These are phyloP conservation scores for Cyclaneusma minus DNA, from an alignment of 2,329 filamentous ascomycete genomes.

Conservation along the genomic window DNA sequence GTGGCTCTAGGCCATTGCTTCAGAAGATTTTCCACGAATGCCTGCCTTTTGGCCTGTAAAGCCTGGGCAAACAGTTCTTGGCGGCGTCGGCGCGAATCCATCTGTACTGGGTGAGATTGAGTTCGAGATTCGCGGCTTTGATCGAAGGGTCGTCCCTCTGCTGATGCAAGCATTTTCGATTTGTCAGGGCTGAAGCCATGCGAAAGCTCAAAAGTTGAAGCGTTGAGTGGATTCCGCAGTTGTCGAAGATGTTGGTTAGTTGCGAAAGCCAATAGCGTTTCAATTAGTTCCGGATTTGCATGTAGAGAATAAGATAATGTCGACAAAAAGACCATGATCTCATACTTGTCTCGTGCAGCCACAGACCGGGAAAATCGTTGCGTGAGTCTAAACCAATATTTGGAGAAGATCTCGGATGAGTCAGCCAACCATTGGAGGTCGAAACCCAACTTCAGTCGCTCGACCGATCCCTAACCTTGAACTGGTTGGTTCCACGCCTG, in stretches of 20 bases:
- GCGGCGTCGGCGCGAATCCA: too few relatives aligned
- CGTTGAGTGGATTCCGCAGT: conserved; percentile 3
- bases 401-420: conserved; percentile 7
- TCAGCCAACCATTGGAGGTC: conserved; percentile 8
- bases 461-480: conserved; percentile 2
- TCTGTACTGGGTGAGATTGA: too few relatives aligned
- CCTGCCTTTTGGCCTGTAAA: too few relatives aligned
- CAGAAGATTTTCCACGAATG: conserved; percentile 2
- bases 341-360: conserved; percentile 9
- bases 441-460: conserved; percentile 5
- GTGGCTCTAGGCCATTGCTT: conserved; percentile 2
- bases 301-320: conserved; percentile 13
- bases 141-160: background rate
- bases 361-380: conserved; percentile 6
- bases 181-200: conserved; percentile 5
- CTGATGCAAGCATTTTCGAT: background rate
- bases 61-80: too few relatives aligned
- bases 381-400: conserved; percentile 12
- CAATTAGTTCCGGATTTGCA: conserved; percentile 11
- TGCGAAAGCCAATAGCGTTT: conserved; percentile 18
- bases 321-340: conserved; percentile 16
- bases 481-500: conserved; percentile 7
- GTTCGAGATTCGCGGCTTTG: background rate
- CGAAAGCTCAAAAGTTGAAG: conserved; percentile 6
- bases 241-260: conserved; percentile 9